Conservation (phyloP, 345 rosid genomes). For the Populus ilicifolia region DNA sequence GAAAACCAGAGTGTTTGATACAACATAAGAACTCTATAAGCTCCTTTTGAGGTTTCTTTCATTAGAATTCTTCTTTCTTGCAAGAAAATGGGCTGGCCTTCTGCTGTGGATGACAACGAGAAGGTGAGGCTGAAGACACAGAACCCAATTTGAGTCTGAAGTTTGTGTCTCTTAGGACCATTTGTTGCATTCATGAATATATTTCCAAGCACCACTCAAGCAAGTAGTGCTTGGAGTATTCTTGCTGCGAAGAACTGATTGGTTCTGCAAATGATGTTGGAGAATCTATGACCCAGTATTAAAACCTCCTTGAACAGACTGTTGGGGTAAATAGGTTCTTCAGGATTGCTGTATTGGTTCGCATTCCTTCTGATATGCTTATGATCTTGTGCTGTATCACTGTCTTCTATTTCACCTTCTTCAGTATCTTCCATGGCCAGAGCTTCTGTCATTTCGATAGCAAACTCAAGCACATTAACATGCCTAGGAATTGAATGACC, state of each 20-base stretch:
- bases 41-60: slow-evolving; percentile 36
- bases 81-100: slow-evolving; percentile 36
- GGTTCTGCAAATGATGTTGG: slow-evolving; percentile 23
- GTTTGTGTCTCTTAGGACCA: slow-evolving; percentile 9
- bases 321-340: slow-evolving; percentile 21
- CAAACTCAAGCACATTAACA: slow-evolving; percentile 32
- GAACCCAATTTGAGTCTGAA: slow-evolving; percentile 34
- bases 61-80: slow-evolving; percentile 27
- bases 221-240: slow-evolving; percentile 24
- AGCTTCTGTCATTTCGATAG: slow-evolving; percentile 25
- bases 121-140: slow-evolving; percentile 33
- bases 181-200: slow-evolving; percentile 25
- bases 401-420: slow-evolving; percentile 18
- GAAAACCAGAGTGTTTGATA: slow-evolving; percentile 30
- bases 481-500: slow-evolving; percentile 31
- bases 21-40: slow-evolving; percentile 32
- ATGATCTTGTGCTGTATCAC: neutral
- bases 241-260: slow-evolving; percentile 34
- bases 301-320: slow-evolving; percentile 17
- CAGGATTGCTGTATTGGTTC: neutral
- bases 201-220: slow-evolving; percentile 27
- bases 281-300: slow-evolving; percentile 27
- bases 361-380: slow-evolving; percentile 10
- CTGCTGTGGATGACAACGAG: slow-evolving; percentile 33
- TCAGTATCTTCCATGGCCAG: slow-evolving; percentile 11